Evolutionary conservation across 257 asterid genomes (phyloP).

Genomic region (Solanum chiquidenum): DNA sequence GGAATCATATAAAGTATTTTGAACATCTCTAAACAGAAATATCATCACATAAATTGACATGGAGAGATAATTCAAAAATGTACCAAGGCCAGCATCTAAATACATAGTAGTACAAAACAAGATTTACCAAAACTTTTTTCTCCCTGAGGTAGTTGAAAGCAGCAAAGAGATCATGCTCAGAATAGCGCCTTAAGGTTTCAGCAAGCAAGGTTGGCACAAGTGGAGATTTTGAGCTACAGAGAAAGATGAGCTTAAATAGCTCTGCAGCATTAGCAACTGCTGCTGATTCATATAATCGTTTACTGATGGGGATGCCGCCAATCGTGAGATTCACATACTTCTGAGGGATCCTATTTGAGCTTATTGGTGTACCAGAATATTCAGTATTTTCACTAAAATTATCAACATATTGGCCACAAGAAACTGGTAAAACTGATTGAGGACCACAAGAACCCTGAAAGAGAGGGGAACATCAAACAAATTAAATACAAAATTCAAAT

Average conservation of each 20-base stretch:
- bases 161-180: slow-evolving; percentile 94
- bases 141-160: slow-evolving; percentile 91
- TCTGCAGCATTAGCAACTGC: slow-evolving; percentile 93
- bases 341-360: slow-evolving; percentile 32
- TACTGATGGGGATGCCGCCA: slow-evolving; percentile 26
- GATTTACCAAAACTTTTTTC: slow-evolving; percentile 70
- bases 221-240: slow-evolving; percentile 69
- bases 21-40: neutral
- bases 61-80: neutral
- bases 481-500: neutral
- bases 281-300: slow-evolving; percentile 60
- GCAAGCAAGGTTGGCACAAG: slow-evolving; percentile 66
- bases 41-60: neutral
- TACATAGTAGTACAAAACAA: slow-evolving; percentile 1
- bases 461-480: slow-evolving; percentile 1
- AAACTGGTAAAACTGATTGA: slow-evolving; percentile 14
- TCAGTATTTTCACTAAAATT: slow-evolving; percentile 27
- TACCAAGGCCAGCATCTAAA: neutral
- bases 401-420: slow-evolving; percentile 27
- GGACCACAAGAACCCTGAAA: slow-evolving; percentile 13
- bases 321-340: slow-evolving; percentile 44
- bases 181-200: slow-evolving; percentile 80
- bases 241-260: slow-evolving; percentile 81
- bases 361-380: slow-evolving; percentile 39
- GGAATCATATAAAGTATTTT: neutral